A percentile compares a stretch with the other conserved stretches of the same genome.
Evolutionary conservation across 768 basidiomycete species (phyloP).

Genomic region (Fomitopsis serialis): DNA sequence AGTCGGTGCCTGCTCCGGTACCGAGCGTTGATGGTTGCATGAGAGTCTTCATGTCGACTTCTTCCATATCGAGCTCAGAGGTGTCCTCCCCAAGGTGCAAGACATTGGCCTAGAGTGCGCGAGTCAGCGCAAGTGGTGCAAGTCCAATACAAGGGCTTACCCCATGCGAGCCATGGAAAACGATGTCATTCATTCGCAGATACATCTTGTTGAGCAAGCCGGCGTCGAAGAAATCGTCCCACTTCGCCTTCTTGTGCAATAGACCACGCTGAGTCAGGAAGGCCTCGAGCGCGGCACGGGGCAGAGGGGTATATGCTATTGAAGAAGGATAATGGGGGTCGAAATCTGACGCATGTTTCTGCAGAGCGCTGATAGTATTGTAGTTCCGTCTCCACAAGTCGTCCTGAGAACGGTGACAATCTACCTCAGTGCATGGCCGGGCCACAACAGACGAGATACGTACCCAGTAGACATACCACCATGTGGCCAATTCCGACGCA

Average conservation of each 20-base stretch:
- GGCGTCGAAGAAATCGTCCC: constrained; percentile 49
- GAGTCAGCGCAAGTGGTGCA: background rate
- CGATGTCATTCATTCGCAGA: constrained; percentile 62
- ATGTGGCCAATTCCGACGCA: constrained; percentile 43
- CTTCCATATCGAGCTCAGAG: constrained; percentile 56
- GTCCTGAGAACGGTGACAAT: constrained; percentile 37
- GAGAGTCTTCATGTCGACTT: constrained; percentile 50
- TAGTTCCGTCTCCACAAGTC: constrained; percentile 72
- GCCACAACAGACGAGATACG: constrained; percentile 12
- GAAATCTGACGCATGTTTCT: constrained; percentile 51
- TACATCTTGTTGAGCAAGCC: constrained; percentile 74
- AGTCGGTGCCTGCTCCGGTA: constrained; percentile 68
- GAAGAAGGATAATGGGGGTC: constrained; percentile 67
- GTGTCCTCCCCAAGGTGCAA: constrained; percentile 57
- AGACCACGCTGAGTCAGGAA: constrained; percentile 63
- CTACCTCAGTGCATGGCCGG: background rate
- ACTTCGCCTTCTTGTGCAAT: constrained; percentile 37
- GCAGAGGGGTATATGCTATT: constrained; percentile 67
- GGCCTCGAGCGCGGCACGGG: constrained; percentile 55
- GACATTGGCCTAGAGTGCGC: constrained; percentile 45
- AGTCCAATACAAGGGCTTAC: constrained; percentile 29
- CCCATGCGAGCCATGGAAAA: constrained; percentile 46
- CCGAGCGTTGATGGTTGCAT: constrained; percentile 50
- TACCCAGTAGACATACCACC: constrained; percentile 84
- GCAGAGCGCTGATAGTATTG: constrained; percentile 46